Evolutionary conservation across 768 basidiomycete species (phyloP).

Genomic region (Trametes cubensis): DNA sequence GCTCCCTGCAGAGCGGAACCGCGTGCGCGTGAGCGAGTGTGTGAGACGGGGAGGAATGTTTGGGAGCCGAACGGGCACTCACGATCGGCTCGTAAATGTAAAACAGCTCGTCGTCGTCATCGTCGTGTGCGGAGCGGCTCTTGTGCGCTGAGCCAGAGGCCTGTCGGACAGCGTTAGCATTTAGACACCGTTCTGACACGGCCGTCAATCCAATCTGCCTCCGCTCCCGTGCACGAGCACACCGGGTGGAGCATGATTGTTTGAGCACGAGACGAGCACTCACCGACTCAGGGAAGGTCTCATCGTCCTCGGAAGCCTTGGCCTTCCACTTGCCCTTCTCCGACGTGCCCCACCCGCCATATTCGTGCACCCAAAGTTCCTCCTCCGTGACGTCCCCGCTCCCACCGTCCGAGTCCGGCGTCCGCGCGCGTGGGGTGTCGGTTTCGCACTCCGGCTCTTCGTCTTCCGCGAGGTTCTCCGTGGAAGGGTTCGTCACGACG

Average conservation of each 20-base stretch:
- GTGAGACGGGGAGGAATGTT: slow-evolving; percentile 6
- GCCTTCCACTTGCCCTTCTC: slow-evolving; percentile 29
- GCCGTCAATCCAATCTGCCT: background rate
- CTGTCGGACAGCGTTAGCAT: background rate
- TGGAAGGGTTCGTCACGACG: slow-evolving; percentile 20
- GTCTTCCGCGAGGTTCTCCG: background rate
- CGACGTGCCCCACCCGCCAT: slow-evolving; percentile 24
- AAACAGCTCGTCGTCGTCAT: slow-evolving; percentile 5
- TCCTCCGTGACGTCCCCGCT: slow-evolving; percentile 16
- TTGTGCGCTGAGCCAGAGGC: background rate
- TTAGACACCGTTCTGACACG: background rate
- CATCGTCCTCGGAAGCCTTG: slow-evolving; percentile 7
- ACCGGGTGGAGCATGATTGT: too few relatives aligned
- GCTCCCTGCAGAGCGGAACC: slow-evolving; percentile 16
- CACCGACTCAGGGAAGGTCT: slow-evolving; percentile 3
- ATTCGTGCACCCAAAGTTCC: slow-evolving; percentile 18
- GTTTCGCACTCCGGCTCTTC: background rate
- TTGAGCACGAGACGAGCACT: background rate
- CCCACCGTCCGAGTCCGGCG: slow-evolving; percentile 6
- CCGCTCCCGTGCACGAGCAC: background rate
- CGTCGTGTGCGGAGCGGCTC: background rate
- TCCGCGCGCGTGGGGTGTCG: background rate
- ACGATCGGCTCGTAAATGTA: slow-evolving; percentile 26
- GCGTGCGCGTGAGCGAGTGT: background rate
- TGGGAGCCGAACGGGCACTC: slow-evolving; percentile 3